Evolutionary conservation across 192 early-diverging fungal genomes (phyloP).

Genomic region (Backusella mclennaniae): DNA sequence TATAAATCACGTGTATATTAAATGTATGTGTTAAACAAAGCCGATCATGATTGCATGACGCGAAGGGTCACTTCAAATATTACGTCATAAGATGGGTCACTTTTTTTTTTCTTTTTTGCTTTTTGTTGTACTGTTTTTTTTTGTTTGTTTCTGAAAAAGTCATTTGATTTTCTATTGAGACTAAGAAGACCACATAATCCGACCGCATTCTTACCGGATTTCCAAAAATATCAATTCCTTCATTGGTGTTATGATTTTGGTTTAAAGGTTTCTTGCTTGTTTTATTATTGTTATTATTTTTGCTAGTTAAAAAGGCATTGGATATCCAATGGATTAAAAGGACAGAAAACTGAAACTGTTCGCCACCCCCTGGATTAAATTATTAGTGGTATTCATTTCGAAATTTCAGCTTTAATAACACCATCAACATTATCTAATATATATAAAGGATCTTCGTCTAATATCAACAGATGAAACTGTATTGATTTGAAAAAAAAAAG

Average conservation of each 20-base stretch:
- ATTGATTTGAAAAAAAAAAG: background rate
- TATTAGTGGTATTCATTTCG: no score
- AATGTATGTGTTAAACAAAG: slow-evolving; percentile 6
- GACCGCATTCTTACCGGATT: slow-evolving; percentile 9
- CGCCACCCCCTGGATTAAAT: background rate
- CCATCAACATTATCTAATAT: background rate
- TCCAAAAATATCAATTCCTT: background rate
- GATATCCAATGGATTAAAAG: background rate
- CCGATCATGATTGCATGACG: slow-evolving; percentile 11
- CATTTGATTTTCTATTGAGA: slow-evolving; percentile 3
- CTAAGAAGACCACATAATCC: background rate
- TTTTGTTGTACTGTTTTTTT: background rate
- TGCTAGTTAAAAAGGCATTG: background rate
- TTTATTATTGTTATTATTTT: background rate
- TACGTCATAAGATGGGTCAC: background rate
- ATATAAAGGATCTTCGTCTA: background rate
- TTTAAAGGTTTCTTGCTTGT: background rate
- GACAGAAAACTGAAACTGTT: background rate
- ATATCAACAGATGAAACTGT: background rate
- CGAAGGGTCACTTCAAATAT: background rate
- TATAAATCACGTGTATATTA: slow-evolving; percentile 9
- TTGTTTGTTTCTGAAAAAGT: slow-evolving; percentile 6
- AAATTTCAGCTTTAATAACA: background rate
- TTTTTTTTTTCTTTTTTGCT: background rate
- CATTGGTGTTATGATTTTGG: background rate